Evolutionary conservation across 768 basidiomycete genomes (phyloP).

Genomic region (Hirschioporus abietinus): DNA sequence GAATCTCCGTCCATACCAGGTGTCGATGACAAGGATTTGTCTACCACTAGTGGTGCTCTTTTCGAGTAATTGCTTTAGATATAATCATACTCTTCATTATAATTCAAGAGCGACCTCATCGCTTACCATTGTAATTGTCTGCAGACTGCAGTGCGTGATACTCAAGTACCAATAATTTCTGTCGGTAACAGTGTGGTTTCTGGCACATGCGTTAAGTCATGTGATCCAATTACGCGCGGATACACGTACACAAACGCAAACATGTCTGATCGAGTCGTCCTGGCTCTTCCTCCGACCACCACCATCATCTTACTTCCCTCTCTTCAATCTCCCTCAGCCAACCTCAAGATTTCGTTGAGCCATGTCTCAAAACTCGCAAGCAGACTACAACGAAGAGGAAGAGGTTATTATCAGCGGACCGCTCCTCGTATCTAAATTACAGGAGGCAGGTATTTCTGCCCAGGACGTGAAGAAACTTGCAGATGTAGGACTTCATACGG

Average conservation of each 20-base stretch:
- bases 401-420: slow-evolving; percentile 67
- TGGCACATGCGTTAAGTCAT: too few relatives aligned
- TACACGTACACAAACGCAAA: neutral
- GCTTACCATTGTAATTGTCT: neutral
- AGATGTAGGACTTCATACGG: slow-evolving; percentile 88
- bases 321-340: neutral
- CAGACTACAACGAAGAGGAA: slow-evolving; percentile 44
- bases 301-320: neutral
- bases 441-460: slow-evolving; percentile 84
- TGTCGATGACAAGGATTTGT: neutral
- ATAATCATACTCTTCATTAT: neutral
- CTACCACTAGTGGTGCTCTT: neutral
- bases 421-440: slow-evolving; percentile 74
- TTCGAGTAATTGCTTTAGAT: neutral
- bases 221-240: slow-evolving; percentile 4
- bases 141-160: neutral
- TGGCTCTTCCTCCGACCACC: slow-evolving; percentile 5
- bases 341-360: neutral
- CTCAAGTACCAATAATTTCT: too few relatives aligned
- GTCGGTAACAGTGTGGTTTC: too few relatives aligned
- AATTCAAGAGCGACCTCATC: neutral
- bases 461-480: slow-evolving; percentile 94
- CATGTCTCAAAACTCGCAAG: slow-evolving; percentile 57
- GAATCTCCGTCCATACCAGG: slow-evolving; percentile 1
- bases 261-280: neutral